Conservation (phyloP, 257 asterid species). For the Primulina eburnea region DNA sequence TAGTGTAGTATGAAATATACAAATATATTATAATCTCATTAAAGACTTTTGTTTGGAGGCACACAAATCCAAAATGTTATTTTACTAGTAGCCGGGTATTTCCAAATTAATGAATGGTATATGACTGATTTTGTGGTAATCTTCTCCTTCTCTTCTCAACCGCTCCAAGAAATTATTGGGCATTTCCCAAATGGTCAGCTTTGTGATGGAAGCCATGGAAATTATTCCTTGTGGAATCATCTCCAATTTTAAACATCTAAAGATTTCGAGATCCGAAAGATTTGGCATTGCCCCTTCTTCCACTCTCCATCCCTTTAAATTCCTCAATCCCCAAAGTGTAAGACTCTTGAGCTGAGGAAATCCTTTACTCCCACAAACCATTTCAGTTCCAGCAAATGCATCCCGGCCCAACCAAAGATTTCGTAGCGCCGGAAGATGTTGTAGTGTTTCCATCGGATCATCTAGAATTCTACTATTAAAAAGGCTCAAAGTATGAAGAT, state of each 20-base stretch:
- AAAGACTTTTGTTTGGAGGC: too few relatives aligned
- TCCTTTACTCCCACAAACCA: not conserved
- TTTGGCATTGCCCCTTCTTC: conserved; percentile 28
- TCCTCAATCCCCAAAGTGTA: rapidly evolving
- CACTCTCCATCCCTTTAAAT: conserved; percentile 17
- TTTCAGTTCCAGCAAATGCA: not conserved
- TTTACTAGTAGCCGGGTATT: too few relatives aligned
- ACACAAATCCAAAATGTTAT: too few relatives aligned
- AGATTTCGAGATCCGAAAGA: not conserved
- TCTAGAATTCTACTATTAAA: not conserved
- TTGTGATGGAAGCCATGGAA: conserved; percentile 7
- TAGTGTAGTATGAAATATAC: too few relatives aligned
- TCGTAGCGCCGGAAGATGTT: conserved; percentile 5
- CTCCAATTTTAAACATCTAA: not conserved
- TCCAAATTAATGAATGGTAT: not conserved
- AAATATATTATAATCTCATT: too few relatives aligned
- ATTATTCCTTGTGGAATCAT: conserved; percentile 26
- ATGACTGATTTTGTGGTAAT: conserved; percentile 9
- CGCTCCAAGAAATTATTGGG: not conserved
- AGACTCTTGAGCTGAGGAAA: conserved; percentile 24
- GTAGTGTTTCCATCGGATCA: conserved; percentile 11
- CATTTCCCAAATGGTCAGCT: not conserved
- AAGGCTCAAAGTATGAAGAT: not conserved
- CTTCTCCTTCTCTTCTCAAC: not conserved
- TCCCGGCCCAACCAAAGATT: not conserved